Conservation (phyloP, 2,329 filamentous ascomycete genomes). For the Tympanopsis confertula region DNA sequence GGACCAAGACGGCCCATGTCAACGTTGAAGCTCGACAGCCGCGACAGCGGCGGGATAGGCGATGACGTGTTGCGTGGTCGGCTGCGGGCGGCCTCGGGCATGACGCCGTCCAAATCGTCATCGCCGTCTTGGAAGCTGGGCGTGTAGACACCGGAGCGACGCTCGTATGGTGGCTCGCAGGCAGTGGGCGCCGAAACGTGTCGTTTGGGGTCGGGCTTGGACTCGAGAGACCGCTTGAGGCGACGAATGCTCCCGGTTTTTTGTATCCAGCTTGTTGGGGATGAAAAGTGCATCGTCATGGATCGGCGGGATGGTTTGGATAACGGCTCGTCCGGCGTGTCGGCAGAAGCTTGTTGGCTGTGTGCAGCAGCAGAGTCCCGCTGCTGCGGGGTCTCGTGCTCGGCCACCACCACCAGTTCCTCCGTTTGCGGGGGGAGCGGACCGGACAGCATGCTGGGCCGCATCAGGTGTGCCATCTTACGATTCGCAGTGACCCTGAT, state of each 20-base stretch:
- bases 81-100: slow-evolving; percentile 4
- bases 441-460: slow-evolving; percentile 9
- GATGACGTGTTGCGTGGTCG: slow-evolving; percentile 33
- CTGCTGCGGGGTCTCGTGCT: neutral
- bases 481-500: neutral
- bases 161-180: slow-evolving; percentile 11
- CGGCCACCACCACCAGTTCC: neutral
- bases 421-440: neutral
- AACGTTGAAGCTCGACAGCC: slow-evolving; percentile 40
- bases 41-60: slow-evolving; percentile 41
- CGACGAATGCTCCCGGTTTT: slow-evolving; percentile 43
- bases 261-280: slow-evolving; percentile 43
- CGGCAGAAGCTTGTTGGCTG: slow-evolving; percentile 4
- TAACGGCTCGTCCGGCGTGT: slow-evolving; percentile 22
- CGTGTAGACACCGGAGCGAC: neutral
- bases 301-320: slow-evolving; percentile 37
- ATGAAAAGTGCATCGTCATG: slow-evolving; percentile 47
- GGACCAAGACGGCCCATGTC: slow-evolving; percentile 35
- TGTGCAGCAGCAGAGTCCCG: slow-evolving; percentile 7
- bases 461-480: slow-evolving; percentile 7
- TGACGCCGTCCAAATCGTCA: too few species aligned
- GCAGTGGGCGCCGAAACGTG: slow-evolving; percentile 40
- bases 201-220: slow-evolving; percentile 30
- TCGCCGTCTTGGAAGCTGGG: too few species aligned
- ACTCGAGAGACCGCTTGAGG: slow-evolving; percentile 34